Conservation (phyloP, 2,329 filamentous ascomycete species). For the Colletotrichum kahawae region DNA sequence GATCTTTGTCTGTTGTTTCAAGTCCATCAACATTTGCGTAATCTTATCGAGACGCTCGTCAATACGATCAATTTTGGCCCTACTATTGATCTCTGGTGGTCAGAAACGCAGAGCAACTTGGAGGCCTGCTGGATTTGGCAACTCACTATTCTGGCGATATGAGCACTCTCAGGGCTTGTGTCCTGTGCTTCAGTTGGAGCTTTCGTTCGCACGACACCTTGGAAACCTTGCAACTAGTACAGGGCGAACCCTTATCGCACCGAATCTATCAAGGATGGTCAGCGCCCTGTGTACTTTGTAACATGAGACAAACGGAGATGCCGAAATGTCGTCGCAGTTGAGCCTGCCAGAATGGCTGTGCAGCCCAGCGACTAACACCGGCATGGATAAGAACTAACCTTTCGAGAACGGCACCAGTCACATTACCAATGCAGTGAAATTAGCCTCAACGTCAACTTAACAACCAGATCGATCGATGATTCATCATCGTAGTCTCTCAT, state of each 20-base stretch:
- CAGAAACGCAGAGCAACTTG: fast-evolving
- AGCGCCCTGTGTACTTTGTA: neutral
- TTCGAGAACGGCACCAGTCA: neutral
- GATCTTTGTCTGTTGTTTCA: neutral
- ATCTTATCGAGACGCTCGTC: neutral
- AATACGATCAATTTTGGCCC: neutral
- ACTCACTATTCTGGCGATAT: slow-evolving; percentile 9
- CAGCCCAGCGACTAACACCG: neutral
- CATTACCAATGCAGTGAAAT: neutral
- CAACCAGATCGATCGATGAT: neutral
- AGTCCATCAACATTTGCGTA: neutral
- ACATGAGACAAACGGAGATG: neutral
- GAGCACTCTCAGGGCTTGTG: neutral
- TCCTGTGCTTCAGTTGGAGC: neutral
- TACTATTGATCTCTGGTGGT: neutral
- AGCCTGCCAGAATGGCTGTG: neutral
- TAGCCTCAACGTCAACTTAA: neutral
- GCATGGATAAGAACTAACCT: neutral
- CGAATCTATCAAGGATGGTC: neutral
- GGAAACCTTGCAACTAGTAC: neutral
- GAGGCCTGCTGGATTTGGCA: neutral
- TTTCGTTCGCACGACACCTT: neutral
- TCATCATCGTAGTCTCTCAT: neutral
- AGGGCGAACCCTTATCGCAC: neutral
- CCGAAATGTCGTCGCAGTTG: neutral